Conservation (phyloP, 177 flowering plant genomes). For the Vitis hybrid region DNA sequence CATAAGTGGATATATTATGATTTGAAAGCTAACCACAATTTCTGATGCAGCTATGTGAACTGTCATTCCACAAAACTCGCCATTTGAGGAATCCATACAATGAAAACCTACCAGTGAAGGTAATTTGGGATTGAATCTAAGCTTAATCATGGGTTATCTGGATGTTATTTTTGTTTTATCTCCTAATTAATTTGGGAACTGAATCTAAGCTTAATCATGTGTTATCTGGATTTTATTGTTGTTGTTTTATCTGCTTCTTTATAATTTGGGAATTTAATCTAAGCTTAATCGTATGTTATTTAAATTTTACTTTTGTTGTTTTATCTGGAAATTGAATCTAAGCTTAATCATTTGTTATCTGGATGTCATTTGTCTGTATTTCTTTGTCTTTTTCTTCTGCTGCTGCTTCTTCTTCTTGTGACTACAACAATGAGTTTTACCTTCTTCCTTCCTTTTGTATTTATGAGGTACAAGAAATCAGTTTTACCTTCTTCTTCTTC, state of each 20-base stretch:
- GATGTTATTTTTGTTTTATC: too few species aligned
- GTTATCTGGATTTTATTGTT: neutral
- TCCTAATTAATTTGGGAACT: neutral
- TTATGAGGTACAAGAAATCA: too few species aligned
- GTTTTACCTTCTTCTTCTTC: too few species aligned
- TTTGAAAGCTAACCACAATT: slow-evolving; percentile 17
- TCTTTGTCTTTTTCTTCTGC: too few species aligned
- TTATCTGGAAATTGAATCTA: neutral
- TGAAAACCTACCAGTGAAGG: slow-evolving; percentile 98
- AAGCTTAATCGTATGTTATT: neutral
- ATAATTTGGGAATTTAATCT: neutral
- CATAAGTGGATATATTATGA: neutral
- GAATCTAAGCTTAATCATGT: neutral
- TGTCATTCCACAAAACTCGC: slow-evolving; percentile 94
- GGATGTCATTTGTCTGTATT: too few species aligned
- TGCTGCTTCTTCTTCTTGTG: too few species aligned
- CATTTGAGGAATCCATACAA: slow-evolving; percentile 94
- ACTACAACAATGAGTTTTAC: too few species aligned
- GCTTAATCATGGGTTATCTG: too few species aligned
- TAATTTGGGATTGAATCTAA: slow-evolving; percentile 18
- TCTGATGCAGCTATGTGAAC: slow-evolving; percentile 81
- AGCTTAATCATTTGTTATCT: too few species aligned
- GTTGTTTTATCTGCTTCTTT: neutral
- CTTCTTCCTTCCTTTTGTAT: too few species aligned
- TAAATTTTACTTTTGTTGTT: neutral